These are phyloP conservation scores for Zoysia pacifica DNA, from an alignment of 176 grass and related monocot genomes.

Conservation along the genomic window DNA sequence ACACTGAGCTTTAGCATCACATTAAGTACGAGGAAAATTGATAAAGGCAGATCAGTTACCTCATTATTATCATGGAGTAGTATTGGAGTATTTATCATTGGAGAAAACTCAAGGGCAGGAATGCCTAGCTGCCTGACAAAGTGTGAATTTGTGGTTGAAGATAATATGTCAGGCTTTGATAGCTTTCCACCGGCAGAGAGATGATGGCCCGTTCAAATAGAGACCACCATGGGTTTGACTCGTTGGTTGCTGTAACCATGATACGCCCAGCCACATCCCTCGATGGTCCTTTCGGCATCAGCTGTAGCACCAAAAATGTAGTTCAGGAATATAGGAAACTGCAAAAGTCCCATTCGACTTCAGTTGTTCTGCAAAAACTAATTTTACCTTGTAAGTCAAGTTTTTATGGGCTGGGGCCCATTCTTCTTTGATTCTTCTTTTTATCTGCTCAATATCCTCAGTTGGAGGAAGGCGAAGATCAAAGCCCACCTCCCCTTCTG, in stretches of 20 bases:
- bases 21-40: background rate
- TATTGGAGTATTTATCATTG: slow-evolving; percentile 82
- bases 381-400: slow-evolving; percentile 73
- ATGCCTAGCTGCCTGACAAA: slow-evolving; percentile 84
- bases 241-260: slow-evolving; percentile 63
- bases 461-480: slow-evolving; percentile 87
- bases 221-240: slow-evolving; percentile 86
- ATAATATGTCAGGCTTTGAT: slow-evolving; percentile 80
- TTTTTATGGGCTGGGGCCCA: slow-evolving; percentile 87
- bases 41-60: slow-evolving; percentile 27
- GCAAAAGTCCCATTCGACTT: background rate
- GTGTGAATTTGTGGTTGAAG: slow-evolving; percentile 75
- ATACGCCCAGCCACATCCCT: slow-evolving; percentile 50
- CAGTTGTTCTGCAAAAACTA: background rate
- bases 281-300: slow-evolving; percentile 58
- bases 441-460: slow-evolving; percentile 65
- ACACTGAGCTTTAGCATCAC: background rate
- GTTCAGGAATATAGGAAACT: too few relatives aligned
- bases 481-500: slow-evolving; percentile 93
- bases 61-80: slow-evolving; percentile 92
- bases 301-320: slow-evolving; percentile 26
- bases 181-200: slow-evolving; percentile 63
- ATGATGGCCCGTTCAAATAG: slow-evolving; percentile 66
- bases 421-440: slow-evolving; percentile 76
- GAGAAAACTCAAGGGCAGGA: slow-evolving; percentile 84